Evolutionary conservation across 257 asterid species (phyloP).

Genomic region (Solanum rostratum): DNA sequence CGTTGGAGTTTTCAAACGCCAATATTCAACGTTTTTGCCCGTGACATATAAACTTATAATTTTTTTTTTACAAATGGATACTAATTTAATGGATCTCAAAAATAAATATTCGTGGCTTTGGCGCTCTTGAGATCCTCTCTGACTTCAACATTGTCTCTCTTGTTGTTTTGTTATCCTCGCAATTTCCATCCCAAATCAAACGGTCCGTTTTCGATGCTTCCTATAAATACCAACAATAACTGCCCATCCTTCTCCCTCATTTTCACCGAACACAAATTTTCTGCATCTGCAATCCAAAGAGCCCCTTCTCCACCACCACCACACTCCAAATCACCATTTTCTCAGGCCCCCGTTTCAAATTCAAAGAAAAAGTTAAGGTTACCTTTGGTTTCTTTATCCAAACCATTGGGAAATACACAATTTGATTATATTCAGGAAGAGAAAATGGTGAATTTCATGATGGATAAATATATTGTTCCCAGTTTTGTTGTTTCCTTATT

Average conservation of each 20-base stretch:
- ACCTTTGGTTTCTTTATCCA: background rate
- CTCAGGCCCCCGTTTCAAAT: background rate
- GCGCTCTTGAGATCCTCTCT: background rate
- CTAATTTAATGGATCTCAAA: too few species aligned
- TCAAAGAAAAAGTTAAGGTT: background rate
- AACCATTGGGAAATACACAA: background rate
- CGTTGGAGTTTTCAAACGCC: too few species aligned
- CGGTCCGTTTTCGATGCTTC: background rate
- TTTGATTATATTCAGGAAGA: background rate
- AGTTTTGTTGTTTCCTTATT: conserved; percentile 14
- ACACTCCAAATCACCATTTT: background rate
- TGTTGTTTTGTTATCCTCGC: background rate
- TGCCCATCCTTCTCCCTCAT: background rate
- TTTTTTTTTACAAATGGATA: too few species aligned
- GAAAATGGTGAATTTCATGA: background rate
- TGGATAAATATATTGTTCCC: conserved; percentile 19
- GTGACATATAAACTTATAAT: too few species aligned
- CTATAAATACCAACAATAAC: background rate
- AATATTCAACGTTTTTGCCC: too few species aligned
- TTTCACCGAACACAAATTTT: background rate
- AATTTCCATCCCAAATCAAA: background rate
- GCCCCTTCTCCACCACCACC: background rate
- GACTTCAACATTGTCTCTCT: background rate
- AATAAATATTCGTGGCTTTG: too few species aligned
- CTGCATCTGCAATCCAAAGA: background rate